Evolutionary conservation across 192 early-diverging fungal genomes (phyloP), one percentile per base, ranked within the genome.

Genomic region (Irineochytrium annulatum): DNA sequence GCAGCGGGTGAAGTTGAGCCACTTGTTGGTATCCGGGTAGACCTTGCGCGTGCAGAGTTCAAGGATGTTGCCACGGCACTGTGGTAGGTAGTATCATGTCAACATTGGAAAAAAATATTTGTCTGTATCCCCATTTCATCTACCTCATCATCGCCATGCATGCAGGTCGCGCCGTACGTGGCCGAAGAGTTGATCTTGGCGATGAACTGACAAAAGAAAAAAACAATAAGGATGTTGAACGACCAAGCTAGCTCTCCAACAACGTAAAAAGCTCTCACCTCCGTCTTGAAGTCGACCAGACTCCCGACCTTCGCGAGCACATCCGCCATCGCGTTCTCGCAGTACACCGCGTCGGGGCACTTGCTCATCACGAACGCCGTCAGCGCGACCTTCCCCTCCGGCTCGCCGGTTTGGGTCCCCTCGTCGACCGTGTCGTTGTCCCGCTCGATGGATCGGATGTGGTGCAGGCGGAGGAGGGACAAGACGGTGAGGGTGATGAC

Each of bases 341-440:
- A 52, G 22, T 14, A 52, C 19, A 52, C 49, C 22, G 49, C 49
- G 20, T 52, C 49, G 22, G 49, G 49, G 27, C 49, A 52, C 22
- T 52, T 52, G 49, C 27, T 52, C 37, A 41, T 41, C 37, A 41
- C 37, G n/a, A 41, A 41, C 11, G 37, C 37, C 37, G 37, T 41
- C 11, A 41, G 11, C 11, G 37, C 11, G 37, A 41, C 37, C 37
- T 41, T 41, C n/a, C n/a, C n/a, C n/a, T n/a, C n/a, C n/a, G n/a
- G n/a, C n/a, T n/a, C n/a, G n/a, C n/a, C n/a, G n/a, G n/a, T n/a
- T n/a, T n/a, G n/a, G n/a, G n/a, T n/a, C n/a, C n/a, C n/a, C n/a
- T n/a, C n/a, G n/a, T n/a, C n/a, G n/a, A n/a, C n/a, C n/a, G n/a
- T n/a, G n/a, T n/a, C n/a, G n/a, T n/a, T n/a, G n/a, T n/a, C n/a